Base-by-base conservation (phyloP, 768 basidiomycete genomes). In the Chalciporus chontae region DNA sequence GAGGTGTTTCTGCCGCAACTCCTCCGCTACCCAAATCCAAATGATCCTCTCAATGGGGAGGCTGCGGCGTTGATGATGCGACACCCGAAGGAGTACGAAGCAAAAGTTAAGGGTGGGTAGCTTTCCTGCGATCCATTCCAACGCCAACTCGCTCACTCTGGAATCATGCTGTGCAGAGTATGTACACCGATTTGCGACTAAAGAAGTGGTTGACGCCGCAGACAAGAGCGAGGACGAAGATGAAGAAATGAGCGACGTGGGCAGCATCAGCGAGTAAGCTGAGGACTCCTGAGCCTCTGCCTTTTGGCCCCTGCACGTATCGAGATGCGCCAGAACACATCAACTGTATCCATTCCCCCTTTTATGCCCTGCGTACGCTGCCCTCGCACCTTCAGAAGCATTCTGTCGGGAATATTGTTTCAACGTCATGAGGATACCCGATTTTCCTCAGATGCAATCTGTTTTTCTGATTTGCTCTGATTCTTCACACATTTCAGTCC, bases 1-100 rank as follows among this genome's bases (percentile, higher is more conserved):
- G 96, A 99, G 69, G 87, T 91, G 43, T 99, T 99, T 74, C 77
- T 99, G 38, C 96, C 96, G 4, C 96, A 99, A 69, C 81, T 99
- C 2, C 73, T 99, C 48, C 88, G 94, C 41, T 99, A 99, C 68
- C 96, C 96, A 54, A 99, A 99, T 68, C 95, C 96, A 11, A 93
- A 94, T 53, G 96, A 99, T 66, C 96, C 96, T 4, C 74, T 98
- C 46, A 99, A 99, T 57, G 95, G 95, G 29, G 96, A 99, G 71
- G 96, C 96, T 17, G 96, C 96, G 8, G 93, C 95, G 2, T 76
- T 99, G 32, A 80, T 98, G 54, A 94, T 98, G 91, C 87, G 95
- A 24, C 94, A 98, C 65, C 94, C 94, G 29, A 93, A 94, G 68
- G 87, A 92, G 55, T 99, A 99, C 61, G 93, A 95, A 56, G 79